These are phyloP conservation scores for Garcileccinum viscosum DNA, from an alignment of 1,284 basidiomycete species.

Conservation along the genomic window DNA sequence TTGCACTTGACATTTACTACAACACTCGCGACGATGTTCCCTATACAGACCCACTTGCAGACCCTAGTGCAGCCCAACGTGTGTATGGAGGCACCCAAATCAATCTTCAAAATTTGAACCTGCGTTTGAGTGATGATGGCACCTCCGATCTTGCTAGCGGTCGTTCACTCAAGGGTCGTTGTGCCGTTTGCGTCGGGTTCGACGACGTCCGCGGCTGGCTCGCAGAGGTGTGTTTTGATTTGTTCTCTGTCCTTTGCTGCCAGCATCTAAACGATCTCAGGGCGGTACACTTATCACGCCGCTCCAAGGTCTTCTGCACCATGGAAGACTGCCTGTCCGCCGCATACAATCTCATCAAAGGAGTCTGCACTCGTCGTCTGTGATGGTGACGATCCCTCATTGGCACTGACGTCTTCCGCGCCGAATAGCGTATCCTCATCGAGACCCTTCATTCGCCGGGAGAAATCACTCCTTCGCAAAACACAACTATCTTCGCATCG, in stretches of 20 bases:
- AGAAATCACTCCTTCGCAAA: constrained; percentile 73
- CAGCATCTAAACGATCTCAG: constrained; percentile 42
- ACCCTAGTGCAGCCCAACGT: too few species aligned
- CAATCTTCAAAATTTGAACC: constrained; percentile 66
- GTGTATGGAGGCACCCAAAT: constrained; percentile 26
- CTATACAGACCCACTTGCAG: constrained; percentile 24
- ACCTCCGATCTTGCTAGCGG: constrained; percentile 76
- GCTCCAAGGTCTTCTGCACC: constrained; percentile 89
- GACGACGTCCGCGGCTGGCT: constrained; percentile 98
- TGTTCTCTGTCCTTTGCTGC: background rate
- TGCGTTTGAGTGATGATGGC: constrained; percentile 93
- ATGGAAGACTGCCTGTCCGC: constrained; percentile 86
- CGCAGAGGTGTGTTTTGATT: constrained; percentile 64
- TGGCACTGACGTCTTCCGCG: constrained; percentile 91
- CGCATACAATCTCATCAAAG: constrained; percentile 90
- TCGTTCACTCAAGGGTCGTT: constrained; percentile 83
- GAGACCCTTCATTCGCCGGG: constrained; percentile 70
- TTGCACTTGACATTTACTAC: too few species aligned
- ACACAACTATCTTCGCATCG: constrained; percentile 91
- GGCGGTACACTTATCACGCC: constrained; percentile 96
- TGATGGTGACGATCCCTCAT: constrained; percentile 98
- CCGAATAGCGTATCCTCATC: constrained; percentile 91
- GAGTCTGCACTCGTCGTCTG: constrained; percentile 97
- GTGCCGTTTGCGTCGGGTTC: constrained; percentile 97
- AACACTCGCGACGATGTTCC: constrained; percentile 36